Base-by-base conservation (phyloP, 805 yeast species). In the Komagataella pseudopastoris region DNA sequence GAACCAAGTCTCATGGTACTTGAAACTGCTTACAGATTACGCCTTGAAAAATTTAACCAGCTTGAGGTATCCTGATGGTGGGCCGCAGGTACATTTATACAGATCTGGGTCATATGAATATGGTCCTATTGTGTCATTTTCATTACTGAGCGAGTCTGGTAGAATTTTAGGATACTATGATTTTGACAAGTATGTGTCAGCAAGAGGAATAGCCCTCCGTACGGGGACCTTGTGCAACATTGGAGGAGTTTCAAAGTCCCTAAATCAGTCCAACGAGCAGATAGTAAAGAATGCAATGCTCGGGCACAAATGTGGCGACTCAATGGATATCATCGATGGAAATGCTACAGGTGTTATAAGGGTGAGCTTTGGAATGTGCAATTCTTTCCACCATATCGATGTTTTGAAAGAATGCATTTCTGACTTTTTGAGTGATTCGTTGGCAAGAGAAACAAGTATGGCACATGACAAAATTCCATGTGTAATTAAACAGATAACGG, bases 301-400 rank as follows among this genome's bases (percentile, higher is more conserved):
- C 12, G 76, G 76, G 1, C 75, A 70, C 51, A 63, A 58, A 30
- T 73, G 77, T 59, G 76, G 75, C 17, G 76, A 73, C 53, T 56
- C 57, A 6, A 63, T 63, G 58, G 76, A 73, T 54, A 48, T 66
- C 7, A 62, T 72, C 7, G 54, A 68, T 46, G 69, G 67, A 2
- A 56, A 53, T 23, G 68, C 71, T 6, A 71, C 75, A 0, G 77
- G 77, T 1, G 72, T 65, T 1, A 56, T 71, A 2, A 57, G 77
- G 36, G 61, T 67, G 10, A 69, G 75, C 53, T 60, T 71, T 50
- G 77, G 76, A 2, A 71, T 76, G 0, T 68, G 68, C 63, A 60
- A 68, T 2, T 52, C 57, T 4, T 20, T 24, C 4, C 55, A 55
- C 0, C 77, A 73, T 30, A 60, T 70, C 10, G 71, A 69, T 45